Percentiles rank a stretch among this genome's conserved stretches.
Conservation (phyloP, 192 early-diverging fungal genomes). For the Glomus cerebriforme region DNA sequence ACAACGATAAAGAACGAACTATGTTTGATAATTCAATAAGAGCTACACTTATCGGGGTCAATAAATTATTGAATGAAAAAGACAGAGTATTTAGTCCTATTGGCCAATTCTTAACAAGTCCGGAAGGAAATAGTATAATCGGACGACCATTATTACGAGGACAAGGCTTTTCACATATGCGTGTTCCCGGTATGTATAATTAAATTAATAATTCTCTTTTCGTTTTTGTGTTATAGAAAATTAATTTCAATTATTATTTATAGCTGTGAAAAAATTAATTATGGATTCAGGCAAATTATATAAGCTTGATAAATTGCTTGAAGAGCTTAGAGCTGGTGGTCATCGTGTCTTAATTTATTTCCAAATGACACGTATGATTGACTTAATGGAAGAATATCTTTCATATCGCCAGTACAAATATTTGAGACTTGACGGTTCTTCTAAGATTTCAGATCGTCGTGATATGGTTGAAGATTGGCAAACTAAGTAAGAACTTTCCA, state of each 20-base stretch:
- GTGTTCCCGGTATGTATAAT: slow-evolving; percentile 56
- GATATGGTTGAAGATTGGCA: slow-evolving; percentile 95
- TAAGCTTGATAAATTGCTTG: slow-evolving; percentile 68
- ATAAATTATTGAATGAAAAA: slow-evolving; percentile 36
- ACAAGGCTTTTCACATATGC: slow-evolving; percentile 65
- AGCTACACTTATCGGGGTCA: slow-evolving; percentile 43
- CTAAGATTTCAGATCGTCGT: slow-evolving; percentile 82
- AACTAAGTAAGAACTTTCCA: slow-evolving; percentile 52
- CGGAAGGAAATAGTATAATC: slow-evolving; percentile 45
- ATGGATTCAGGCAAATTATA: slow-evolving; percentile 80
- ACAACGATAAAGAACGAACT: slow-evolving; percentile 51
- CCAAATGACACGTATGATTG: slow-evolving; percentile 91
- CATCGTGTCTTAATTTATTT: slow-evolving; percentile 84
- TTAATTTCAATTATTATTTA: neutral
- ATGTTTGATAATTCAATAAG: slow-evolving; percentile 49
- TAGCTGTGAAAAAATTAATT: slow-evolving; percentile 69
- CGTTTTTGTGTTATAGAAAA: neutral
- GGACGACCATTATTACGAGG: slow-evolving; percentile 40
- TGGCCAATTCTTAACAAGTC: slow-evolving; percentile 37
- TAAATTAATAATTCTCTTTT: neutral
- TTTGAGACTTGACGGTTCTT: slow-evolving; percentile 85
- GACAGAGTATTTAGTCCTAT: slow-evolving; percentile 19
- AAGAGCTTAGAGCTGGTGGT: slow-evolving; percentile 71
- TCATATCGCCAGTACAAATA: slow-evolving; percentile 85
- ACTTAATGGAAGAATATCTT: slow-evolving; percentile 86